Evolutionary conservation across 805 yeast species (phyloP).

Genomic region (Starmerella riodocensis): DNA sequence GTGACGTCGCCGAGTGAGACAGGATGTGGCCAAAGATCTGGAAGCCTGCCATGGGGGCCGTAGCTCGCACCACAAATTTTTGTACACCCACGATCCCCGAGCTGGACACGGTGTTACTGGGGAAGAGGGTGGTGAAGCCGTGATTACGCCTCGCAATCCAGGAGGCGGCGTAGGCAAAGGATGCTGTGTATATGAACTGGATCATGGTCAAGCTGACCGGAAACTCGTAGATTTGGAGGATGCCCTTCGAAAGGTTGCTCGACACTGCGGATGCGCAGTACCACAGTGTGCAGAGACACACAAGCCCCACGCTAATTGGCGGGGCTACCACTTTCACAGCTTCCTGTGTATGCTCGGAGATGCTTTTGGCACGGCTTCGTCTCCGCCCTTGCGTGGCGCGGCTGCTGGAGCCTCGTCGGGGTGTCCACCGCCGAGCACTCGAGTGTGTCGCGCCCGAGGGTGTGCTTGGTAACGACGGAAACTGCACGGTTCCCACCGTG

Average conservation of each 20-base stretch:
- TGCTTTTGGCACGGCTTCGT: constrained; percentile 18
- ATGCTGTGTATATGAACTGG: constrained; percentile 65
- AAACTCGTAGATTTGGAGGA: constrained; percentile 52
- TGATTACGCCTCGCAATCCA: constrained; percentile 28
- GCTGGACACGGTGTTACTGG: constrained; percentile 26
- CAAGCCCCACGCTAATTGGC: constrained; percentile 34
- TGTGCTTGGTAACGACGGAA: constrained; percentile 7
- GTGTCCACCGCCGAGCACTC: constrained; percentile 8
- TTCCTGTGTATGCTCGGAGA: constrained; percentile 25
- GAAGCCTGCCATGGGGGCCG: constrained; percentile 88
- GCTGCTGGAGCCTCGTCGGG: constrained; percentile 8
- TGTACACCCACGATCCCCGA: constrained; percentile 22
- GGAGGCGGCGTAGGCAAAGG: constrained; percentile 36
- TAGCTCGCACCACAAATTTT: constrained; percentile 27
- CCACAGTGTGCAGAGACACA: constrained; percentile 58
- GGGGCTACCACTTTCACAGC: constrained; percentile 31
- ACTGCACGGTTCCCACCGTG: constrained; percentile 7
- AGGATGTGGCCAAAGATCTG: constrained; percentile 87
- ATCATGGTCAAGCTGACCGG: constrained; percentile 84
- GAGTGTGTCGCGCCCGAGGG: constrained; percentile 3
- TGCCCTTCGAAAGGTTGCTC: constrained; percentile 66
- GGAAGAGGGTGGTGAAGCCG: constrained; percentile 26
- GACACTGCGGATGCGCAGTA: constrained; percentile 69
- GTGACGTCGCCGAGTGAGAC: constrained; percentile 79
- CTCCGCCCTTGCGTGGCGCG: constrained; percentile 5